These are phyloP conservation scores for Rhizophlyctis rosea DNA, from an alignment of 192 early-diverging fungal species.

Conservation along the genomic window DNA sequence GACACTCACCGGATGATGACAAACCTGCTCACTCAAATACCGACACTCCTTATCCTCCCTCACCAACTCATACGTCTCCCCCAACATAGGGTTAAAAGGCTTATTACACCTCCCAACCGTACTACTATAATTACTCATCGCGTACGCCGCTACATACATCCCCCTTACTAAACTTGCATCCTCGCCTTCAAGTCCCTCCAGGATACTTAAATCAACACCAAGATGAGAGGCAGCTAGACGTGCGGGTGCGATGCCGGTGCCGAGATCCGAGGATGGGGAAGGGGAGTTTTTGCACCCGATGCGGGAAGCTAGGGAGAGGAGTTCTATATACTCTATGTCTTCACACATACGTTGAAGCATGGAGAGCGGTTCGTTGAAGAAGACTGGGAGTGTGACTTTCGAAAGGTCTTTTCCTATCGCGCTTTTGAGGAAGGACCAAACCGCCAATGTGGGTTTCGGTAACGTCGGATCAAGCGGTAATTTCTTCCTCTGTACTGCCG, in stretches of 20 bases:
- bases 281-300: conserved; percentile 50
- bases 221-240: not conserved
- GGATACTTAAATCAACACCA: conserved; percentile 16
- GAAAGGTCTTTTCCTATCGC: conserved; percentile 83
- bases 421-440: conserved; percentile 86
- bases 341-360: conserved; percentile 84
- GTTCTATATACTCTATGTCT: conserved; percentile 76
- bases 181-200: conserved; percentile 28
- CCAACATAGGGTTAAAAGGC: conserved; percentile 88
- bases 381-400: conserved; percentile 81
- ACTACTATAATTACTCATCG: conserved; percentile 78
- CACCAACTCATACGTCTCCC: conserved; percentile 87
- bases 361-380: conserved; percentile 85
- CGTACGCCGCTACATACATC: conserved; percentile 80
- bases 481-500: not conserved
- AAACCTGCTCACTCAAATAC: conserved; percentile 84
- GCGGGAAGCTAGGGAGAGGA: conserved; percentile 69
- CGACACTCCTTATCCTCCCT: conserved; percentile 73
- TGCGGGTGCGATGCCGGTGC: not conserved
- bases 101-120: conserved; percentile 75
- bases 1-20: conserved; percentile 78
- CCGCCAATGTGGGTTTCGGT: conserved; percentile 64
- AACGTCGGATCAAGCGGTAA: conserved; percentile 37
- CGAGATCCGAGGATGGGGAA: conserved; percentile 8
- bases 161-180: conserved; percentile 50